Base-by-base conservation (phyloP, 2,329 filamentous ascomycete species). In the Aureobasidium melanogenum region DNA sequence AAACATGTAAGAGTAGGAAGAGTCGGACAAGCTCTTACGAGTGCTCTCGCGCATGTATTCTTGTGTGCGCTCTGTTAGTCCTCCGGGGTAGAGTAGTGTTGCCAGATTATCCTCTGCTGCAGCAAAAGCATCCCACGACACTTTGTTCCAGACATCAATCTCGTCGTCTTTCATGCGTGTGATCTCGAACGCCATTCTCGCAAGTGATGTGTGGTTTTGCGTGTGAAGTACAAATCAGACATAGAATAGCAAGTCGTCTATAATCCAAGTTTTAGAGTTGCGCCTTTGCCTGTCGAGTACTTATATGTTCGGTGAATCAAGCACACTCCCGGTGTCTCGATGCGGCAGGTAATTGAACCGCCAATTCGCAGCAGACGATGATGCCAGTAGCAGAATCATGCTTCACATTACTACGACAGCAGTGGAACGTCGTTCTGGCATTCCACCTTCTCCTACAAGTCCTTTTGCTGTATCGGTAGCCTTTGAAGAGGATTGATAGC, bases 41-140 rank as follows among this genome's bases (percentile, higher is more conserved):
- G 63, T 43, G 1, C 26, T 36, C 26, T 47, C 8, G 24, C 46
- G 61, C 22, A 63, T 38, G 19, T 46, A 55, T n/a, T 34, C 38
- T 17, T 52, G 30, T 24, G 65, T 54, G 26, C 54, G 28, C 5
- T 60, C 60, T 34, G 48, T 51, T 3, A 64, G 58, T 17, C 51
- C 61, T 19, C 22, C 47, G 3, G 65, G 64, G n/a, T 60, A 67
- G 19, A 66, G 15, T 32, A 62, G 60, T 26, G 54, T 24, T 41
- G 56, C 30, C 50, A 67, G 61, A 32, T 62, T 61, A 5, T 60
- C 62, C n/a, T 52, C 46, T 1, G 41, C 50, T 7, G 60, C 26
- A 24, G 47, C 24, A 36, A 65, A 66, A 10, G 64, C 61, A 5
- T 50, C 41, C 58, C 58, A 62, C 55, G 46, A 61, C 19, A 64